These are phyloP conservation scores for Wilcoxina mikolae DNA, from an alignment of 495 filamentous ascomycete species.

Conservation along the genomic window DNA sequence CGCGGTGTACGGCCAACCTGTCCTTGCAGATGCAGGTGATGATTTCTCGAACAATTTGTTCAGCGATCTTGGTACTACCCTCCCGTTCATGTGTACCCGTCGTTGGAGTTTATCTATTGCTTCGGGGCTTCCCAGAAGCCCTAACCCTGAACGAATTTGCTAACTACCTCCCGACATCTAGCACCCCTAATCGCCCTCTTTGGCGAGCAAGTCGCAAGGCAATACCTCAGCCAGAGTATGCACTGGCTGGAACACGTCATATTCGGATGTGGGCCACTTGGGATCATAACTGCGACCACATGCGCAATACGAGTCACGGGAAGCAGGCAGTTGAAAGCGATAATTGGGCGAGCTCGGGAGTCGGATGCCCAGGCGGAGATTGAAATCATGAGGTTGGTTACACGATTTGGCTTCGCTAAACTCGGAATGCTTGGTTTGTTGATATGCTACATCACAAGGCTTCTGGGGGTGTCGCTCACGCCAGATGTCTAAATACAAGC, in stretches of 20 bases:
- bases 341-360: slow-evolving; percentile 34
- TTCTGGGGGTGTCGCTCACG: background rate
- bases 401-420: background rate
- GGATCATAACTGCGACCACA: slow-evolving; percentile 40
- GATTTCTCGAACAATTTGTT: no score
- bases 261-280: slow-evolving; percentile 39
- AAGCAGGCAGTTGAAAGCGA: slow-evolving; percentile 35
- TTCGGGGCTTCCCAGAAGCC: no score
- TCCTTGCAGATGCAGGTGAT: no score
- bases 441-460: background rate
- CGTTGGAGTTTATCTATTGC: no score
- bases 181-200: slow-evolving; percentile 36
- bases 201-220: slow-evolving; percentile 40
- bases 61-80: no score
- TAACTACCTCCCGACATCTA: no score
- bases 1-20: no score
- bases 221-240: slow-evolving; percentile 41
- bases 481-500: background rate
- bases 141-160: no score
- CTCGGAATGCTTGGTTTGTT: background rate
- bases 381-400: slow-evolving; percentile 24
- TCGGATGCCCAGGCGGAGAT: slow-evolving; percentile 23
- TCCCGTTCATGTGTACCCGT: no score
- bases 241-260: slow-evolving; percentile 38
- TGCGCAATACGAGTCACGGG: slow-evolving; percentile 37